These are phyloP conservation scores for Fusarium pseudoanthophilum DNA, from an alignment of 2,329 filamentous ascomycete genomes.

Conservation along the genomic window DNA sequence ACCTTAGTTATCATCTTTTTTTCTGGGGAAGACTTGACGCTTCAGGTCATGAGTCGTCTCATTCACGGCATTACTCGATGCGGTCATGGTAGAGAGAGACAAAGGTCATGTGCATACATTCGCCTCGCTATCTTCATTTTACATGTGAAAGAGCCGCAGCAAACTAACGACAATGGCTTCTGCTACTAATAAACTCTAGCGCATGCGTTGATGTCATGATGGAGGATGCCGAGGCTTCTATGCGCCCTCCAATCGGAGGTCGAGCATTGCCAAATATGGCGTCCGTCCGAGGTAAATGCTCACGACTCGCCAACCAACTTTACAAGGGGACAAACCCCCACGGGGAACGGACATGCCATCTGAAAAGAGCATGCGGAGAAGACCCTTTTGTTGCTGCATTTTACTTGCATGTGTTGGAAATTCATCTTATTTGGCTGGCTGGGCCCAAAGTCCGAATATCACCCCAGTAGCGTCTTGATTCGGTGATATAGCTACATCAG, in stretches of 20 bases:
- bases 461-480: background rate
- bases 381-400: background rate
- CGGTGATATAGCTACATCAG: background rate
- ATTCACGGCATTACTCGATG: conserved; percentile 30
- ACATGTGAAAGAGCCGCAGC: conserved; percentile 38
- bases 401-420: conserved; percentile 13
- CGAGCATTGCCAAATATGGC: conserved; percentile 39
- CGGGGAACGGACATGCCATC: conserved; percentile 9
- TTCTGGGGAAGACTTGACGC: conserved; percentile 15
- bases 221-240: conserved; percentile 41
- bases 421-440: background rate
- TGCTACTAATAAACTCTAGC: conserved; percentile 3
- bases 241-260: conserved; percentile 33
- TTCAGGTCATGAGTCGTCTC: conserved; percentile 36
- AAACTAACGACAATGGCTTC: background rate
- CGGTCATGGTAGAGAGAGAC: conserved; percentile 25
- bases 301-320: conserved; percentile 13
- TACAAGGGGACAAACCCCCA: background rate
- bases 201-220: conserved; percentile 43
- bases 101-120: conserved; percentile 38
- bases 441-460: background rate
- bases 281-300: conserved; percentile 32
- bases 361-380: conserved; percentile 32
- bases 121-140: conserved; percentile 23
- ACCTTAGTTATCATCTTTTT: background rate